Evolutionary conservation across 73 alveolate species (phyloP).

Genomic region (Paramecium caudatum): DNA sequence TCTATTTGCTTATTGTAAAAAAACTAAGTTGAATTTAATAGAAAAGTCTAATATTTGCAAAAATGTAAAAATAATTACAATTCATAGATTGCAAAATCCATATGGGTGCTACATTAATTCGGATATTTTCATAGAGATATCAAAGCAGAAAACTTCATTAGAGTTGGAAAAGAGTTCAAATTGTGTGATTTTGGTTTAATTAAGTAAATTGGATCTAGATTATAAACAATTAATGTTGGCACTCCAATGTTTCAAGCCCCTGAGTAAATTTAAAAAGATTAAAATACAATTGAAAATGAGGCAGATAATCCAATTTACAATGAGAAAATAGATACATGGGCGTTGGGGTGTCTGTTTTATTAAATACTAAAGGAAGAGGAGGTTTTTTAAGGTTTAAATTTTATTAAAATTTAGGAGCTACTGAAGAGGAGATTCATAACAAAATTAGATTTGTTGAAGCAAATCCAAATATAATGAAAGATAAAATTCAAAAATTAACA

Average conservation of each 20-base stretch:
- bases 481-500: not conserved
- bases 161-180: not conserved
- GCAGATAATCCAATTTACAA: not conserved
- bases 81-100: not conserved
- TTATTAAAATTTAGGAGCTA: not conserved
- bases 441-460: not conserved
- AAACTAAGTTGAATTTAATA: not conserved
- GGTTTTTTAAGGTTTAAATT: not conserved
- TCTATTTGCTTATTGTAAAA: not conserved
- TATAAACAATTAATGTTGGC: not conserved
- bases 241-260: not conserved
- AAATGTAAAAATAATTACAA: not conserved
- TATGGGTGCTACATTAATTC: not conserved
- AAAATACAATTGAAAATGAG: too few species aligned
- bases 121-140: not conserved
- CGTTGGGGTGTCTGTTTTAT: not conserved
- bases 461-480: not conserved
- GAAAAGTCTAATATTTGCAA: not conserved
- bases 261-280: too few species aligned
- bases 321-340: not conserved
- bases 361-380: not conserved
- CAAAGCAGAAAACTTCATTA: not conserved
- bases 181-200: not conserved
- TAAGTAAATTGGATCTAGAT: not conserved
- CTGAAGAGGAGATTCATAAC: not conserved